Conservation (phyloP, 164 flowering plant species). For the Vitis vinifera region ASM3070453v1 NC_081809.1:18695001-18695500, state of each 20-base stretch:
- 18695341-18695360: slow-evolving; percentile 95
- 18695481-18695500: not conserved
- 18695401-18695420: slow-evolving; percentile 93
- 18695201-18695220: slow-evolving; percentile 97
- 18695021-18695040: not conserved
- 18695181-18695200: slow-evolving; percentile 86
- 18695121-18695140: slow-evolving; percentile 93
- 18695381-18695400: slow-evolving; percentile 95
- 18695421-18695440: slow-evolving; percentile 93
- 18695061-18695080: slow-evolving; percentile 91
- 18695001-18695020: not conserved
- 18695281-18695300: not conserved
- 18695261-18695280: not conserved
- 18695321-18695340: slow-evolving; percentile 88
- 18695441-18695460: slow-evolving; percentile 51
- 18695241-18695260: not conserved
- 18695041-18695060: slow-evolving; percentile 79
- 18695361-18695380: slow-evolving; percentile 85
- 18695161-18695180: slow-evolving; percentile 78
- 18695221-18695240: slow-evolving; percentile 45
- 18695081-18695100: slow-evolving; percentile 96
- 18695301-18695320: slow-evolving; percentile 66
- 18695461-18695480: not conserved
- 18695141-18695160: slow-evolving; percentile 79
- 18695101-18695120: slow-evolving; percentile 92